Conservation (phyloP, 1,284 basidiomycete species). For the Marasmius sp. region DNA sequence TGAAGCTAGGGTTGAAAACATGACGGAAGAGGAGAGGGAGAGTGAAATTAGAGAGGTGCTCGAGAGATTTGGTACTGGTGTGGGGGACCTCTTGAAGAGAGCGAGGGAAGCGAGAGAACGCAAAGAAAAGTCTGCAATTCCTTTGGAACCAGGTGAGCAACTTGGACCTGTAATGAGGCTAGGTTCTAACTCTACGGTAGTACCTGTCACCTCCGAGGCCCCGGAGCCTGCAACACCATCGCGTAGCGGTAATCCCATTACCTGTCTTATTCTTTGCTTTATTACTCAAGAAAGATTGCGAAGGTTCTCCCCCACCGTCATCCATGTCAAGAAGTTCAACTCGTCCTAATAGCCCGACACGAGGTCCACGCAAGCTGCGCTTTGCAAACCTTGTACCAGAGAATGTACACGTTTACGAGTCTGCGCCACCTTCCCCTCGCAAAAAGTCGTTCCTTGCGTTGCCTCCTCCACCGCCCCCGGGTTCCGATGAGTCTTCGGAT, state of each 20-base stretch:
- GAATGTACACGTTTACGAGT: constrained; percentile 75
- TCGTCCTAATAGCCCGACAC: constrained; percentile 39
- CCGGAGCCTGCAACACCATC: constrained; percentile 7
- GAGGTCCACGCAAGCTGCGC: constrained; percentile 40
- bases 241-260: not conserved
- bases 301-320: not conserved
- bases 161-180: not conserved
- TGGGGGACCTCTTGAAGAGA: constrained; percentile 59
- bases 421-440: constrained; percentile 71
- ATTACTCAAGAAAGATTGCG: not conserved
- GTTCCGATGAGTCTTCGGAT: constrained; percentile 41
- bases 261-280: not conserved
- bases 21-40: constrained; percentile 60
- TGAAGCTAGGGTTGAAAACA: constrained; percentile 47
- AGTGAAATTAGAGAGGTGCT: constrained; percentile 62
- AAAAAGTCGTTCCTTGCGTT: constrained; percentile 42
- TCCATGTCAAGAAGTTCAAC: constrained; percentile 30
- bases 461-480: constrained; percentile 51
- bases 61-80: constrained; percentile 62
- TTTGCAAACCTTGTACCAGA: constrained; percentile 46
- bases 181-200: not conserved
- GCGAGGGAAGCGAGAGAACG: constrained; percentile 48
- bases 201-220: constrained; percentile 7
- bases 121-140: constrained; percentile 11
- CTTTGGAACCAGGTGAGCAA: constrained; percentile 7